Conservation (phyloP, 2,329 filamentous ascomycete genomes). For the Cladophialophora carrionii region DNA sequence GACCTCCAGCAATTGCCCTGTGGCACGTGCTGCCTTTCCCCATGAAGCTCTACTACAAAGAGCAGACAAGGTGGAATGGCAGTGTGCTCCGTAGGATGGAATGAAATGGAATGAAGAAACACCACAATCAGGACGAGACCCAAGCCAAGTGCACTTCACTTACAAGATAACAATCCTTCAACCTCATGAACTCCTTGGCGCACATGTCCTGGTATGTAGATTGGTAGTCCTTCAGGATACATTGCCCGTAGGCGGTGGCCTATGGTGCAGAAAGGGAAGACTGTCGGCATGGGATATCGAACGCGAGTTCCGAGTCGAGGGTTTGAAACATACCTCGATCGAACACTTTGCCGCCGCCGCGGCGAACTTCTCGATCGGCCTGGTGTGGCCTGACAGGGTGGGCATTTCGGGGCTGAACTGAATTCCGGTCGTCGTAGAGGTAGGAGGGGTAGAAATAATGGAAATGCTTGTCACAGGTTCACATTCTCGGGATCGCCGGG, state of each 20-base stretch:
- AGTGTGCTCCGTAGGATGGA: too few species aligned
- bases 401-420: conserved; percentile 29
- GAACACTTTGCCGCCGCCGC: conserved; percentile 68
- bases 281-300: neutral
- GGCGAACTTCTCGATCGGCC: conserved; percentile 71
- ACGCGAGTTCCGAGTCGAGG: neutral
- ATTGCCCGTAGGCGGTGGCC: conserved; percentile 87
- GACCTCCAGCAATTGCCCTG: too few species aligned
- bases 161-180: conserved; percentile 90
- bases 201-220: conserved; percentile 91
- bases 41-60: neutral
- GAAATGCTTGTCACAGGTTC: too few species aligned
- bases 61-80: neutral
- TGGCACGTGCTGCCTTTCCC: too few species aligned
- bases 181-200: conserved; percentile 74
- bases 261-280: conserved; percentile 45
- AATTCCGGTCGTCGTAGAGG: too few species aligned
- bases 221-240: conserved; percentile 87
- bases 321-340: conserved; percentile 59
- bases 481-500: too few species aligned
- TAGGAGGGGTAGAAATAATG: too few species aligned
- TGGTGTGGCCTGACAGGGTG: conserved; percentile 55
- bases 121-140: neutral
- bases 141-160: conserved; percentile 37
- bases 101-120: too few species aligned